Base-by-base conservation (phyloP, 1,284 basidiomycete genomes). In the Cutaneotrichosporon curvatum region DNA sequence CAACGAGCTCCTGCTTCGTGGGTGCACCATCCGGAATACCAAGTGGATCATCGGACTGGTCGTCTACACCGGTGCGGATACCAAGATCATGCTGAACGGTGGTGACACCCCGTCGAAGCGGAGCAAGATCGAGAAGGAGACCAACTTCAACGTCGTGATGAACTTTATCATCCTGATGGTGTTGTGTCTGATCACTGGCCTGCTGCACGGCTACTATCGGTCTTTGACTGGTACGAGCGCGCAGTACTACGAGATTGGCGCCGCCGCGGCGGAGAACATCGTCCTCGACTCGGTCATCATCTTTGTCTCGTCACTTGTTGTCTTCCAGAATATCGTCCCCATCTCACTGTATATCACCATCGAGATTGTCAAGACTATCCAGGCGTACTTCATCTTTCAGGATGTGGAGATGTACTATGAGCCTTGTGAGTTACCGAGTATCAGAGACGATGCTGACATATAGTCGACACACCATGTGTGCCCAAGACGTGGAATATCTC, bases 401-500 rank as follows among this genome's bases (percentile, higher is more conserved):
- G 94, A 98, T 63, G 67, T 90, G 57, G 92, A 96, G 68, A 94
- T 98, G 90, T 96, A 92, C 75, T 96, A 96, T 71, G 78, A 79
- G 47, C 81, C 84, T 4, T 83, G 62, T 65, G 28, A 53, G 62
- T 57, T n/a, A n/a, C n/a, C n/a, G n/a, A n/a, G n/a, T n/a, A n/a
- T n/a, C 25, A 12, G 12, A 28, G 25, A 12, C 7, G 8, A 8
- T 14, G 35, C 22, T 37, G 35, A 44, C 38, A 45, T 33, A n/a
- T 42, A 65, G 67, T 84, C 67, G 84, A 96, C 67, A 84, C 87
- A 0, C 76, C 88, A 0, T 96, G 91, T 60, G 82, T 91, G 4
- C 90, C 92, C 35, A 97, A 97, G 73, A 94, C 89, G 12, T 96
- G 92, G 92, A 94, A 92, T 68, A 94, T 97, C 59, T 94, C 89